phyloP scores from a whole-genome alignment of 2,329 filamentous ascomycete genomes.

The Gnomoniopsis smithogilvyi region DNA sequence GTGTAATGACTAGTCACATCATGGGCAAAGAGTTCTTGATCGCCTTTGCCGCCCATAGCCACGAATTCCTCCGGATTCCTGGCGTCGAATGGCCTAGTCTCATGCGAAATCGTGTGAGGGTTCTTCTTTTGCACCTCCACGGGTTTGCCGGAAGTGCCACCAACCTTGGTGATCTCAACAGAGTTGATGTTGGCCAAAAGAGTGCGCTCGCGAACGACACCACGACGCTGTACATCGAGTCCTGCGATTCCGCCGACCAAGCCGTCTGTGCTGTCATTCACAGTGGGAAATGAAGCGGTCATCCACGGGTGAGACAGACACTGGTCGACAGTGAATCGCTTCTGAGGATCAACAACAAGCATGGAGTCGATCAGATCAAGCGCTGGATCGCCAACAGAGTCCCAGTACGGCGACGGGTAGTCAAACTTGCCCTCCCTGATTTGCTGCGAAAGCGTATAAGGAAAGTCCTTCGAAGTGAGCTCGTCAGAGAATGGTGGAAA shows the following conservation, averaged over 20 bases:
- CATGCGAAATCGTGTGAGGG: conserved; percentile 37
- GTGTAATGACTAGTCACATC: conserved; percentile 53
- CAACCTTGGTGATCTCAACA: conserved; percentile 55
- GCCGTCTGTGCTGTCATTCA: conserved; percentile 86
- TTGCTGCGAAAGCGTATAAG: conserved; percentile 83
- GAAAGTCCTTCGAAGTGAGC: conserved; percentile 75
- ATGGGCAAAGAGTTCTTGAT: conserved; percentile 71
- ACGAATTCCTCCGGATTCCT: conserved; percentile 75
- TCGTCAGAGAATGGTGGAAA: conserved; percentile 98
- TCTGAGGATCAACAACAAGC: conserved; percentile 82
- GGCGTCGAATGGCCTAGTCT: conserved; percentile 64
- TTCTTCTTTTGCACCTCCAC: conserved; percentile 79
- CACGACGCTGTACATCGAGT: conserved; percentile 81
- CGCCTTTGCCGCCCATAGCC: conserved; percentile 80
- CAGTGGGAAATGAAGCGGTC: conserved; percentile 55
- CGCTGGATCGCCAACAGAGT: conserved; percentile 81
- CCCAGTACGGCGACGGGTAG: conserved; percentile 96
- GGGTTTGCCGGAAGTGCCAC: conserved; percentile 50
- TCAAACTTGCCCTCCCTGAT: conserved; percentile 87
- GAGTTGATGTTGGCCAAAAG: conserved; percentile 80
- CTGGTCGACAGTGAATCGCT: conserved; percentile 83
- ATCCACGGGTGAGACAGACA: conserved; percentile 92
- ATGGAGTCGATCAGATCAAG: conserved; percentile 93
- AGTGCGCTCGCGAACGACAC: conserved; percentile 77
- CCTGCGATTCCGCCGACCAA: conserved; percentile 81